Conservation (phyloP, 2,329 filamentous ascomycete genomes). For the Juglanconis juglandina region DNA sequence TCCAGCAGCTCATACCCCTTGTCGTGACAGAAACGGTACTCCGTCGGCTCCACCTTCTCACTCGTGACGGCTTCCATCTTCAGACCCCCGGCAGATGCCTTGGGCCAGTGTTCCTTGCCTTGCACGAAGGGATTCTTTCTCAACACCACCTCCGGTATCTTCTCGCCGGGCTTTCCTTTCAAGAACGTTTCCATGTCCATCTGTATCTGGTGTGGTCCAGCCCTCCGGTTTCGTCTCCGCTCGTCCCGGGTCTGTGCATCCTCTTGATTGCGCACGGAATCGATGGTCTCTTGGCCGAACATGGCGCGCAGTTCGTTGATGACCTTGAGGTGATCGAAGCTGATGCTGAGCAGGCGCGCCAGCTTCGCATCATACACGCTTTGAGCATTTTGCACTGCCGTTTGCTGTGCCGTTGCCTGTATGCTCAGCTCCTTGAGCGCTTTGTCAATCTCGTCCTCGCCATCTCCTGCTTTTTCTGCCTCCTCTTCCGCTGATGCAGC, state of each 20-base stretch:
- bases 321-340: constrained; percentile 73
- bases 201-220: constrained; percentile 4
- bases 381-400: constrained; percentile 7
- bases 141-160: constrained; percentile 67
- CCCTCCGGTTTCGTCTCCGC: constrained; percentile 37
- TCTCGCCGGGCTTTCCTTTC: constrained; percentile 55
- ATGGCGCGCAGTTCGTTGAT: constrained; percentile 81
- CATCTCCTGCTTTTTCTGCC: constrained; percentile 11
- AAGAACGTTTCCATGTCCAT: constrained; percentile 57
- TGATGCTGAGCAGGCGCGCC: constrained; percentile 43
- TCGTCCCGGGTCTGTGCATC: constrained; percentile 38
- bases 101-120: constrained; percentile 84
- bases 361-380: constrained; percentile 23
- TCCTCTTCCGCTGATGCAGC: constrained; percentile 27
- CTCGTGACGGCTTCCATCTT: constrained; percentile 65
- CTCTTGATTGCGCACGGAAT: constrained; percentile 49
- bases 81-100: constrained; percentile 73
- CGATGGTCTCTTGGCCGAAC: constrained; percentile 57
- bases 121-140: constrained; percentile 81
- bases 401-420: constrained; percentile 17
- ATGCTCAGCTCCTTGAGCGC: constrained; percentile 50
- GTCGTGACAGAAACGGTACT: constrained; percentile 79
- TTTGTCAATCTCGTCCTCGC: constrained; percentile 53
- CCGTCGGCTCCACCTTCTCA: constrained; percentile 51
- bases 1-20: constrained; percentile 71